Base-by-base conservation (phyloP, 257 asterid species). In the Solanum chaucha region DNA sequence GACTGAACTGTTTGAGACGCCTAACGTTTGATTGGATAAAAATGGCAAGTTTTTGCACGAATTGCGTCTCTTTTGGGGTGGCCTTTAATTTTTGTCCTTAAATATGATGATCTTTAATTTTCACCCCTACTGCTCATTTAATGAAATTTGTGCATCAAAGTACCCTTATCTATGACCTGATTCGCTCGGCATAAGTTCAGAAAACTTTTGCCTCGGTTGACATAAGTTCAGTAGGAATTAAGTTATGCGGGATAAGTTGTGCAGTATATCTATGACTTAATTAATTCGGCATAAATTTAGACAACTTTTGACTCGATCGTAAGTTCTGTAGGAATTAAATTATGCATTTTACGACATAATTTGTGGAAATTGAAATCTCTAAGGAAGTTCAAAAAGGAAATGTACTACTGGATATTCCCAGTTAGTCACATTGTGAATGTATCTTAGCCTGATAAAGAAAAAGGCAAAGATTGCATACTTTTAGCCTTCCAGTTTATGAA, bases 341-440 rank as follows among this genome's bases (percentile, higher is more conserved):
- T 46, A 46, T 46, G 58, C 19, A 46, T 46, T 46, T 46, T 46
- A 46, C 58, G 2, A 15, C 59, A 48, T 48, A 48, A 48, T 48
- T 48, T 48, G 19, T 48, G 20, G 58, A 14, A 92, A 73, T 82
- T 95, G 89, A 95, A 93, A 89, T 91, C 92, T 77, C 91, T 86
- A 34, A 93, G 98, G 90, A 95, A 95, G 92, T 90, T 93, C 28
- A 91, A 88, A 85, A 91, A 84, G 88, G 91, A 91, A 88, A 86
- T 58, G 10, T 19, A 19, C 65, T 58, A 3, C 24, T 58, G 10
- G 24, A 58, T 19, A 58, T 58, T 19, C 65, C 24, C 5, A 58
- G 65, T 58, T 58, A 58, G 65, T 58, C 24, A 0, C 65, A 58
- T 6, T 58, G 61, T 15, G 61, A 51, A 51, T 17, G n/a, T 51